Base-by-base conservation (phyloP, 768 basidiomycete species). In the Xerocomus spinulosus region DNA sequence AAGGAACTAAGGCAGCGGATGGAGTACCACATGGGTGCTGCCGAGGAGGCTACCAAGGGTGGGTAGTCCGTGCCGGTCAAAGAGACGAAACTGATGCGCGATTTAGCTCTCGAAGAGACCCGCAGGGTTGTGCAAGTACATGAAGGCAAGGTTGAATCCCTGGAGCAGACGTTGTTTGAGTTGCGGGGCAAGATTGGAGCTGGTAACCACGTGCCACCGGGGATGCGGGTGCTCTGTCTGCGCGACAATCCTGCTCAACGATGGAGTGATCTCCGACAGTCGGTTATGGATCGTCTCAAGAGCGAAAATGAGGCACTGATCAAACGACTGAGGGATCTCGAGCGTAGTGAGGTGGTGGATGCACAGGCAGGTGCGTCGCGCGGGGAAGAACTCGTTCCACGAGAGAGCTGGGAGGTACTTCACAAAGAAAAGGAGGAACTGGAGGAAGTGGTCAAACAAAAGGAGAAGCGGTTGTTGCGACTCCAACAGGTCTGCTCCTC, bases 221-320 rank as follows among this genome's bases (percentile, higher is more conserved):
- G 79, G 32, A 73, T 78, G 17, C 82, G 85, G 5, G 76, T 91
- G 2, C 66, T 91, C n/a, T 75, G 79, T 41, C 66, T 94, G 54
- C 68, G 67, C 8, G 82, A 86, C 37, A 94, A 93, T 56, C 94
- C 94, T 0, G 89, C 87, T n/a, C 76, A 83, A 54, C 73, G 83
- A 53, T 90, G 91, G 80, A 79, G 79, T 13, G 87, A 89, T 37
- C 69, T 90, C 24, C 76, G 92, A 40, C 77, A 83, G 53, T 83
- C 77, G 18, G 82, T 77, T 17, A 75, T 97, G 70, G 83, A 92
- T 30, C 71, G 84, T 18, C 70, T 97, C 28, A 82, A 78, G 66
- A 71, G 68, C 35, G 95, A 99, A 73, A 99, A 97, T 60, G 79
- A 81, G 37, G 92, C 88, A 2, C 69, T 97, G 17, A 67, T 95